Percentiles rank a stretch among this genome's conserved stretches.
Conservation (phyloP, 495 filamentous ascomycete species). For the Lepidopterella palustris region DNA sequence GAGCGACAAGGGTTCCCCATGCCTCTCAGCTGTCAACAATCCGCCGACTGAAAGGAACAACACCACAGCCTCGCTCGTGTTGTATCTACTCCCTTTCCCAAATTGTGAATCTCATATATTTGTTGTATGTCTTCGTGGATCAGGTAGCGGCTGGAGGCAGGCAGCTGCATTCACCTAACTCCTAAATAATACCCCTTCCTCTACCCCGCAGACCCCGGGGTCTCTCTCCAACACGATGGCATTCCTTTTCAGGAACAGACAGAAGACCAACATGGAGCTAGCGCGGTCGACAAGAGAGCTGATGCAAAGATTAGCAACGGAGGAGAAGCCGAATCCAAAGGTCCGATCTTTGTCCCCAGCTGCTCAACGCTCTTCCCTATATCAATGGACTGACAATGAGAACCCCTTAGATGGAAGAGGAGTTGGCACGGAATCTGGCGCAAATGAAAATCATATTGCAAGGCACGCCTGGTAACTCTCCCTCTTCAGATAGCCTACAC, state of each 20-base stretch:
- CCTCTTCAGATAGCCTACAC: background rate
- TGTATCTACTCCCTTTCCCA: background rate
- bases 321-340: slow-evolving; percentile 34
- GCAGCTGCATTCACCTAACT: slow-evolving; percentile 7
- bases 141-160: slow-evolving; percentile 14
- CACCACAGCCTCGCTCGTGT: background rate
- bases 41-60: background rate
- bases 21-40: background rate
- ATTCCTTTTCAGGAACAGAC: slow-evolving; percentile 69
- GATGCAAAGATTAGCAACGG: slow-evolving; percentile 39
- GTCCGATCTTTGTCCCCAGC: slow-evolving; percentile 14
- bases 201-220: slow-evolving; percentile 4
- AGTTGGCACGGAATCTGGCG: slow-evolving; percentile 36
- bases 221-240: slow-evolving; percentile 53
- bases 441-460: slow-evolving; percentile 40
- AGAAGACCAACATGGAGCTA: slow-evolving; percentile 52
- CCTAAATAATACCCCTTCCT: background rate
- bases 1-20: background rate
- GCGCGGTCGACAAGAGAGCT: slow-evolving; percentile 53
- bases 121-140: slow-evolving; percentile 14
- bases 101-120: background rate
- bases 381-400: slow-evolving; percentile 6
- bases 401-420: slow-evolving; percentile 33
- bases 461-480: slow-evolving; percentile 35
- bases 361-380: background rate